Conservation (phyloP, 495 filamentous ascomycete species). For the Hypoxylon fragiforme region DNA sequence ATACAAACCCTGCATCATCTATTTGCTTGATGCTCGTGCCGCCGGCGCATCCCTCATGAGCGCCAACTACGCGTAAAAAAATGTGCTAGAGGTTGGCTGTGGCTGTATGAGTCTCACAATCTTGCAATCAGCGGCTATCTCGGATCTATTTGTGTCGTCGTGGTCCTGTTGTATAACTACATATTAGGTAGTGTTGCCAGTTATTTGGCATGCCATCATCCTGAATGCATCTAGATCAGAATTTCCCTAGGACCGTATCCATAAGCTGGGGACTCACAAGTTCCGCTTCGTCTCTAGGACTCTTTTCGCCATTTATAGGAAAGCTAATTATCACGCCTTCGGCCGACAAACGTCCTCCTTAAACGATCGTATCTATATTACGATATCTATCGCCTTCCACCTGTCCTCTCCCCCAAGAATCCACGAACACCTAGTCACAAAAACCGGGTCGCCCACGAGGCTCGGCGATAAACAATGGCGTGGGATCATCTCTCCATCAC, state of each 20-base stretch:
- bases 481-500: constrained; percentile 94
- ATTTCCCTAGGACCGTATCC: constrained; percentile 23
- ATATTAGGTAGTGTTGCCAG: constrained; percentile 31
- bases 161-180: constrained; percentile 29
- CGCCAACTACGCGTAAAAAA: constrained; percentile 32
- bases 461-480: constrained; percentile 62
- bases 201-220: constrained; percentile 29
- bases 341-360: constrained; percentile 29
- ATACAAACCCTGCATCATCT: constrained; percentile 11
- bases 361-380: constrained; percentile 11
- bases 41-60: constrained; percentile 28
- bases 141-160: constrained; percentile 9
- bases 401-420: background rate
- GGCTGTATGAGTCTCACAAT: constrained; percentile 22
- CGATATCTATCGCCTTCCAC: background rate
- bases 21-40: constrained; percentile 25
- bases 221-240: constrained; percentile 39
- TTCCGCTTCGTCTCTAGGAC: constrained; percentile 17
- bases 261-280: constrained; percentile 24
- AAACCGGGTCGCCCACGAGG: constrained; percentile 14
- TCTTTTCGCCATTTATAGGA: constrained; percentile 15
- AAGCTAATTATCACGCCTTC: constrained; percentile 15
- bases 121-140: constrained; percentile 31
- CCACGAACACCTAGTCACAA: background rate
- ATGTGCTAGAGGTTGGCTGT: constrained; percentile 16